Conservation (phyloP, 1,284 basidiomycete species). For the Vanrija pseudolonga region DNA sequence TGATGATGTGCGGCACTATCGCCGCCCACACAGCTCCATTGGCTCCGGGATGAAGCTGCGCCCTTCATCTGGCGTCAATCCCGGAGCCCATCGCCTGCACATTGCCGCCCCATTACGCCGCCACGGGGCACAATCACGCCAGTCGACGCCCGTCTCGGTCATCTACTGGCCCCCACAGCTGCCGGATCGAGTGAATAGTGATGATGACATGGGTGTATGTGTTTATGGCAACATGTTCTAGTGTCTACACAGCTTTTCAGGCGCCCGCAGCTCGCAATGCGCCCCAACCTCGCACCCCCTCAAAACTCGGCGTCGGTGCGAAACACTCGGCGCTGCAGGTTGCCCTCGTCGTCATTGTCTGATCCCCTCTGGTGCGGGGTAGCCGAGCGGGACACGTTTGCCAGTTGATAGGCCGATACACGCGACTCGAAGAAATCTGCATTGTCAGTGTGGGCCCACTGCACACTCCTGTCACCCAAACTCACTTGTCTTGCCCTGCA, state of each 20-base stretch:
- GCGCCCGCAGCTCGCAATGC: not conserved
- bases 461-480: too few species aligned
- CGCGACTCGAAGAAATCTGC: slow-evolving; percentile 47
- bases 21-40: too few species aligned
- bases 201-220: not conserved
- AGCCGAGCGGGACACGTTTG: slow-evolving; percentile 37
- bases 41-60: too few species aligned
- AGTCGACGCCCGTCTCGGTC: too few species aligned
- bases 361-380: slow-evolving; percentile 22
- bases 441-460: not conserved
- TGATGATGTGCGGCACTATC: too few species aligned
- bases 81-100: too few species aligned
- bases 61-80: too few species aligned
- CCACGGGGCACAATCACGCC: too few species aligned
- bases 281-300: not conserved
- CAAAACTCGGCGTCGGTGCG: slow-evolving; percentile 28
- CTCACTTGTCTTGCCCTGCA: slow-evolving; percentile 57
- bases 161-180: too few species aligned
- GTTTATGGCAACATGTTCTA: not conserved
- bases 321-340: slow-evolving; percentile 17
- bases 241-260: not conserved
- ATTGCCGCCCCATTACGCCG: too few species aligned
- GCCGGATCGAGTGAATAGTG: not conserved
- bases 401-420: slow-evolving; percentile 44
- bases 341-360: slow-evolving; percentile 9